A percentile compares a stretch with the other conserved stretches of the same genome.
phyloP scores from a whole-genome alignment of 108 stramenopile species.

The Stephanodiscus minutulus region DNA sequence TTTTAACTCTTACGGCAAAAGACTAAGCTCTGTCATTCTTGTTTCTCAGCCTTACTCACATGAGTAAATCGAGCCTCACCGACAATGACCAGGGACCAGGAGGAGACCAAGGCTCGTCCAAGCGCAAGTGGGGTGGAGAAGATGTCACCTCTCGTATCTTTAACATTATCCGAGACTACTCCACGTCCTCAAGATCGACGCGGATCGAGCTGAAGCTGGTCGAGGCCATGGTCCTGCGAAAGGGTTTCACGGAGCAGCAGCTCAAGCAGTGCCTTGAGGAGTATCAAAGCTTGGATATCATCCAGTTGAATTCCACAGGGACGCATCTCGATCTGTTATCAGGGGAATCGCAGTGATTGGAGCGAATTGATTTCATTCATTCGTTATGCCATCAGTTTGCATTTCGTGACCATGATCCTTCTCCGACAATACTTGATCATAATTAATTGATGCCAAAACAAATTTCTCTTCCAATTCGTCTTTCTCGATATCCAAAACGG shows the following conservation, averaged over 20 bases:
- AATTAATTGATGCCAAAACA: too few species aligned
- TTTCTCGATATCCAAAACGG: slow-evolving; percentile 2
- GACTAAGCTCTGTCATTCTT: background rate
- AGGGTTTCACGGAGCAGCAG: slow-evolving; percentile 88
- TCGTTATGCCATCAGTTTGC: background rate
- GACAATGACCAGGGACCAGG: slow-evolving; percentile 40
- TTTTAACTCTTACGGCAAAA: slow-evolving; percentile 29
- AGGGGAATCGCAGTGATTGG: slow-evolving; percentile 14
- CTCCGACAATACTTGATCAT: too few species aligned
- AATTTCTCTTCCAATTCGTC: background rate
- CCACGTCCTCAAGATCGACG: slow-evolving; percentile 48
- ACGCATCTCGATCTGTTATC: slow-evolving; percentile 66
- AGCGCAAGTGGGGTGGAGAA: slow-evolving; percentile 54
- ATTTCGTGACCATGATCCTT: slow-evolving; percentile 13
- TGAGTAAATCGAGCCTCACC: slow-evolving; percentile 81
- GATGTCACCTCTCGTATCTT: slow-evolving; percentile 83
- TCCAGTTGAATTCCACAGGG: slow-evolving; percentile 71
- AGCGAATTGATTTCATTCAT: background rate
- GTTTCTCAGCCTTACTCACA: slow-evolving; percentile 62
- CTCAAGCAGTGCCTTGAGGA: slow-evolving; percentile 81
- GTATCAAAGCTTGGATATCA: slow-evolving; percentile 78
- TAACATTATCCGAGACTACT: slow-evolving; percentile 76
- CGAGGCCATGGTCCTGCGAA: slow-evolving; percentile 86
- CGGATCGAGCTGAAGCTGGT: slow-evolving; percentile 62
- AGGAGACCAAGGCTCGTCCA: slow-evolving; percentile 23